Evolutionary conservation across 257 asterid species (phyloP).

Genomic region (Solanum phureja): DNA sequence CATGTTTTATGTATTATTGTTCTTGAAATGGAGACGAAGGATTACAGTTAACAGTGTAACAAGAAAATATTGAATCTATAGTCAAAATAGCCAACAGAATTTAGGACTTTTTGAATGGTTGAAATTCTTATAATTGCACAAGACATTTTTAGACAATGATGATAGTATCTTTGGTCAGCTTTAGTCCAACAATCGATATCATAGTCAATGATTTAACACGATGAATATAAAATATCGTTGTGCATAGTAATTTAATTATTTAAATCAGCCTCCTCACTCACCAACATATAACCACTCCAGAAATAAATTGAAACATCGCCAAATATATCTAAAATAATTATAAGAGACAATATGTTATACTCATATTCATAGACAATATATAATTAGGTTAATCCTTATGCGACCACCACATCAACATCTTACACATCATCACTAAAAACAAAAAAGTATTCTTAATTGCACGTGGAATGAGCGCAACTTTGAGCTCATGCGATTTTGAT

Average conservation of each 20-base stretch:
- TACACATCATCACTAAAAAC: not conserved
- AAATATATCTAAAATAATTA: not conserved
- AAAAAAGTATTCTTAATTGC: not conserved
- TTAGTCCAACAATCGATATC: not conserved
- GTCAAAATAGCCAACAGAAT: not conserved
- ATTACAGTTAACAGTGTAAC: not conserved
- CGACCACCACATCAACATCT: conserved; percentile 27
- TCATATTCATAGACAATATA: not conserved
- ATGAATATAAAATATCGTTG: not conserved
- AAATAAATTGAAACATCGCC: not conserved
- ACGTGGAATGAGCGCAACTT: not conserved
- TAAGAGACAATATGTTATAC: not conserved
- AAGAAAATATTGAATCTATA: not conserved
- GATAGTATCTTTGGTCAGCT: not conserved
- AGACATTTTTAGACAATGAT: not conserved
- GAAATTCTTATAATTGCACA: not conserved
- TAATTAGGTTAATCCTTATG: not conserved
- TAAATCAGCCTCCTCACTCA: no score
- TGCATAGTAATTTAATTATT: not conserved
- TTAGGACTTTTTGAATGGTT: not conserved
- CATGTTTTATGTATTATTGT: not conserved
- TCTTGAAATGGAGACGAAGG: not conserved
- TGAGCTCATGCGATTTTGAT: not conserved
- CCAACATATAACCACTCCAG: not conserved
- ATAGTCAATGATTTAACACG: not conserved